Evolutionary conservation across 2,329 filamentous ascomycete species (phyloP), one percentile per base, ranked within the genome.

Genomic region (Phyllosticta paracitricarpa): DNA sequence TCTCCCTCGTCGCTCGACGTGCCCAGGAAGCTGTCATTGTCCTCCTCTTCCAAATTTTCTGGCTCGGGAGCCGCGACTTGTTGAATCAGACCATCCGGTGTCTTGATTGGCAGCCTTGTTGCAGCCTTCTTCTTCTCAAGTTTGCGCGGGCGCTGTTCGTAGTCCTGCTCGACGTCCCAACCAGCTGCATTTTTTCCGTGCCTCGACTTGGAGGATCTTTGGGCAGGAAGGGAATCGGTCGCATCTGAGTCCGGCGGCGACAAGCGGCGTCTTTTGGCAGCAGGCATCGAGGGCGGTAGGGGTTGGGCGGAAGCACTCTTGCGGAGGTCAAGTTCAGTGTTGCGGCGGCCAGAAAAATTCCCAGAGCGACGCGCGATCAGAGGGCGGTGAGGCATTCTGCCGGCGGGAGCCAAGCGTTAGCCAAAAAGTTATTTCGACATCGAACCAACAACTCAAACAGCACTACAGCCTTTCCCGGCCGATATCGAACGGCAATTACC

Each of bases 91-190:
- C 94, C 94, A 66, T 93, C 89, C 0, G 85, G 82, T 0, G 90
- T 95, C 76, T 94, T 95, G 65, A 97, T 91, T 0, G 92, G 92
- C 40, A 99, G 79, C 67, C 87, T 84, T 48, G 84, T 90, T 71
- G 79, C 87, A 71, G 92, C 89, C 68, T 85, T 83, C 61, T 83
- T 81, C 72, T 91, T 89, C 70, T 84, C 87, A 40, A 82, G 76
- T 73, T 94, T 94, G 67, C 89, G 83, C 55, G 89, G 86, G 66
- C 85, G 85, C 64, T 83, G 83, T 74, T 96, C 91, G 79, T 97
- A 97, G 73, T 90, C 88, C 71, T 96, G 89, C 77, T 96, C 94
- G 56, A 96, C 82, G 70, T 96, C 86, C 91, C 93, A 97, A 75
- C 85, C 87, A 63, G 89, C 81, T 5, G 89, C 90, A 69, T 84